Evolutionary conservation across 2,329 filamentous ascomycete genomes (phyloP), one percentile per base, ranked within the genome.

Genomic region (Aspergillus clavatus): DNA sequence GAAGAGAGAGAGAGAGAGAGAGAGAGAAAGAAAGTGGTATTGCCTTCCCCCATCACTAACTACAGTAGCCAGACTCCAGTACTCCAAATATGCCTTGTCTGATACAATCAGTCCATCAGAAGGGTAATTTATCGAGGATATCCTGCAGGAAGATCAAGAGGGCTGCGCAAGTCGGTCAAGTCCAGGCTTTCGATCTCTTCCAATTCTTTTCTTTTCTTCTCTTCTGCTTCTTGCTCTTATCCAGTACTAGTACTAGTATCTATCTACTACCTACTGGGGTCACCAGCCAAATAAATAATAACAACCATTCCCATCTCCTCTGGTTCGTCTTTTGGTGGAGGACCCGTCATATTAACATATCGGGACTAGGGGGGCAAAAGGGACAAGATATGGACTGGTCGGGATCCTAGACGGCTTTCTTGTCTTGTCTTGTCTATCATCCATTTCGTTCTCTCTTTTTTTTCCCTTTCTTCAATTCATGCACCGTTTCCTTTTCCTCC

Each of bases 321-420:
- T 52, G 49, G 50, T 55, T 53, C 56, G 46, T 59, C 53, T 50
- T 55, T 57, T 60, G 57, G 53, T 59, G 61, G 56, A 59, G 61
- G 61, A 66, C 65, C 63, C 63, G 63, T 66, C 63, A 67, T 67
- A 65, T 66, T 65, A 62, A 67, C 63, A 58, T 56, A 66, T 67
- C 55, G 59, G 63, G 63, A 67, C 63, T 67, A 67, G 64, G 64
- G 31, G 31, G 62, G 60, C 59, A 54, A 52, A 24, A 28, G 55
- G 54, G 58, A 57, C 54, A n/a, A 24, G 5, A 8, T 24, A 54
- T 58, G 55, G 56, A 54, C 53, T 57, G 56, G 55, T 61, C 59
- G 62, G 62, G 57, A 65, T 63, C 59, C 56, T 63, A 52, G 58
- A 59, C 55, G 51, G 53, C 50, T 55, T 56, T 60, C 58, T 52